Percentiles rank a stretch among this genome's conserved stretches.
Evolutionary conservation across 2,329 filamentous ascomycete genomes (phyloP).

Genomic region (Cryphonectria nitschkei): DNA sequence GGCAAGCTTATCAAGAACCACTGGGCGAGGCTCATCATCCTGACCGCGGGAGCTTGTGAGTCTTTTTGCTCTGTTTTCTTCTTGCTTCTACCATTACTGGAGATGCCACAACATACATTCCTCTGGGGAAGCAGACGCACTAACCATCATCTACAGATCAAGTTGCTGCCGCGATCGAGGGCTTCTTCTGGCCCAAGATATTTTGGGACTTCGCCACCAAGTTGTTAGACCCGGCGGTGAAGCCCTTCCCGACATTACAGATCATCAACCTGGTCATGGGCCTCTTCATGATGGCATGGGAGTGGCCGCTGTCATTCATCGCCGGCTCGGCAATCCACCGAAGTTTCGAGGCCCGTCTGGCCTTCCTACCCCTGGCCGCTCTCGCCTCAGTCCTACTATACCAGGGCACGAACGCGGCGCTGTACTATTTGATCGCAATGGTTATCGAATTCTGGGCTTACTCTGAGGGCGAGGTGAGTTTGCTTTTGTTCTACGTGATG

Average conservation of each 20-base stretch:
- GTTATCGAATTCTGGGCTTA: conserved; percentile 95
- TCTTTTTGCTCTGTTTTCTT: conserved; percentile 32
- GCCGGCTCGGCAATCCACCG: conserved; percentile 81
- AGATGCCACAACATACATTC: not conserved
- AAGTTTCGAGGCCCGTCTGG: conserved; percentile 83
- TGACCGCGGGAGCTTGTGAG: conserved; percentile 80
- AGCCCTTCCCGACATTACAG: conserved; percentile 86
- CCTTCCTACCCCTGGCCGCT: conserved; percentile 78
- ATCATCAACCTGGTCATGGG: conserved; percentile 87
- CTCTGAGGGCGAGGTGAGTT: conserved; percentile 89
- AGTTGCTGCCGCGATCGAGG: conserved; percentile 78
- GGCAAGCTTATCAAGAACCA: conserved; percentile 99
- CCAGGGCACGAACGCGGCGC: conserved; percentile 86
- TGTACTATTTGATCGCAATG: conserved; percentile 90
- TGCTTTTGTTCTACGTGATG: not conserved
- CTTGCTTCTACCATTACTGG: not conserved
- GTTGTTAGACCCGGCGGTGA: conserved; percentile 83
- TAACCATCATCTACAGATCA: conserved; percentile 66
- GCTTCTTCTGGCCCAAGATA: conserved; percentile 98
- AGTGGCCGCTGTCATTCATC: conserved; percentile 83
- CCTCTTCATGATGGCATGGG: conserved; percentile 77
- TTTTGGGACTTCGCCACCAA: conserved; percentile 97
- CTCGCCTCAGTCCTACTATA: conserved; percentile 80
- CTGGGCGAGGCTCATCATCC: conserved; percentile 91
- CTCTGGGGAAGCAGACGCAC: not conserved